Evolutionary conservation across 1,284 basidiomycete species (phyloP), one percentile per base, ranked within the genome.

Genomic region (Melanopsichium pennsylvanicum): DNA sequence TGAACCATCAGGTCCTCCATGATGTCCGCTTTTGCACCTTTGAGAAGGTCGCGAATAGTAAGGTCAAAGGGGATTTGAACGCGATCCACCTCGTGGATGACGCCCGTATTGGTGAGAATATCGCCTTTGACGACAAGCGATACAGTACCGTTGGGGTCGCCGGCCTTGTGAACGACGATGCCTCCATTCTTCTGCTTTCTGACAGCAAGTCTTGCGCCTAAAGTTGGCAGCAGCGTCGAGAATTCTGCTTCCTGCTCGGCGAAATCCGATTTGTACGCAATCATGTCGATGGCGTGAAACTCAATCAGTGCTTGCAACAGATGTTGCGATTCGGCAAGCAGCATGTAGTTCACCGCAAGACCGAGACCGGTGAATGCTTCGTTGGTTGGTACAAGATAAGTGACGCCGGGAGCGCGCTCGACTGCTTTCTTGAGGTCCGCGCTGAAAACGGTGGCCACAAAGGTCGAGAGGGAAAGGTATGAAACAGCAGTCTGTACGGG

Each of bases 331-430:
- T 88, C 86, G 0, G 84, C 81, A 0, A 85, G 74, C 11, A 97
- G 86, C 12, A 97, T 86, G 80, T 97, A 93, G 25, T 87, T 87
- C 84, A 91, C 93, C 55, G 92, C 89, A 32, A 98, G 86, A 6
- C 96, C 96, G 3, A 97, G 85, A 2, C 88, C 86, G 63, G 87
- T 87, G 83, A 97, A 99, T 0, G 93, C 96, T 23, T 84, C 82
- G 77, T 98, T 97, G 35, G 87, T 88, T 0, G 96, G 96, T 21
- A 96, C 88, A 37, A 99, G 86, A 62, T 93, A 87, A 2, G 92
- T 91, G 5, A 90, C 89, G 9, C 86, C 87, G 0, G 91, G 88
- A 16, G 86, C 68, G 8, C 63, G 44, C 41, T 74, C 72, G 22
- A 77, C 47, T 1, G 57, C 48, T 18, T 58, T 61, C 39, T 75